Evolutionary conservation across 306 rosid genomes (phyloP).

Genomic region (Pyrus betulifolia): DNA sequence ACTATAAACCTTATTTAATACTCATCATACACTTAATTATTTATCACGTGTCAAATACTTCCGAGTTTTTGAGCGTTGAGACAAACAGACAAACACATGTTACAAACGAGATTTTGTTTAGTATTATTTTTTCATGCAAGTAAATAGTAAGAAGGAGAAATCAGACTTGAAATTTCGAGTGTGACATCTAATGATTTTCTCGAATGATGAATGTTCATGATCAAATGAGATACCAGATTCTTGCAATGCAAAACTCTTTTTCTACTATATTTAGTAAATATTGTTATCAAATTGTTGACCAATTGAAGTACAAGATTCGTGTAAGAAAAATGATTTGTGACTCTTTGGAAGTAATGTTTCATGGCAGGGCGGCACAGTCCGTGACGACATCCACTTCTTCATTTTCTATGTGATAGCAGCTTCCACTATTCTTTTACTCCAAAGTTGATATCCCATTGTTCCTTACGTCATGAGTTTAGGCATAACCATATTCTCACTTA

Average conservation of each 20-base stretch:
- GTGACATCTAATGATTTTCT: too few relatives aligned
- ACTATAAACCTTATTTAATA: too few relatives aligned
- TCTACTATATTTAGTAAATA: neutral
- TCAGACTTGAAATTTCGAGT: neutral
- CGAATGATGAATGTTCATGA: neutral
- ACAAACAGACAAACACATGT: neutral
- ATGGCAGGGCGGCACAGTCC: neutral
- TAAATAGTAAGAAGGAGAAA: neutral
- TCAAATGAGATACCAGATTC: neutral
- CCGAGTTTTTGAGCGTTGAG: neutral
- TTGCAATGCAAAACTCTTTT: neutral
- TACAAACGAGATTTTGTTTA: too few relatives aligned
- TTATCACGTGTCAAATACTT: too few relatives aligned
- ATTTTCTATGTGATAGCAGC: neutral
- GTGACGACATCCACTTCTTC: neutral
- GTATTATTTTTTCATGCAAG: too few relatives aligned
- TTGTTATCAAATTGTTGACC: neutral
- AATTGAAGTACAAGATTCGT: neutral
- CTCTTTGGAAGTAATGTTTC: neutral
- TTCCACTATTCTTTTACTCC: neutral
- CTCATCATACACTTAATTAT: too few relatives aligned
- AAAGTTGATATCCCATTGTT: neutral
- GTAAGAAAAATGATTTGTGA: neutral
- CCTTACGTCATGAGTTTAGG: neutral
- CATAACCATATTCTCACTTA: neutral